Evolutionary conservation across 768 basidiomycete species (phyloP).

Genomic region (Lentinula raphanica): DNA sequence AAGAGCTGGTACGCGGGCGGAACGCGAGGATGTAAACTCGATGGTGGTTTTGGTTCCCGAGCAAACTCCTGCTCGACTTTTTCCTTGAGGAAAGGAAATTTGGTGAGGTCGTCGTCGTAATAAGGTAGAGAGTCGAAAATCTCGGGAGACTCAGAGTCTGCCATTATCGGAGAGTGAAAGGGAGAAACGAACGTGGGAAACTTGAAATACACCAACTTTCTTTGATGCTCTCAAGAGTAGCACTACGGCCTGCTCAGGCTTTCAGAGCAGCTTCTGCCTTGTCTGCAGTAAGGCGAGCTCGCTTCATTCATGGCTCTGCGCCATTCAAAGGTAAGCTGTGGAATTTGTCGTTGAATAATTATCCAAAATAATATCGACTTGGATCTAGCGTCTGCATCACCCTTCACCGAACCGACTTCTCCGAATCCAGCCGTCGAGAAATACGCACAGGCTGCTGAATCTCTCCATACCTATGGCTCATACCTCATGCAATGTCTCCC

Average conservation of each 20-base stretch:
- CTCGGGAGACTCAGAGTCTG: conserved; percentile 17
- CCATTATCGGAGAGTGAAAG: conserved; percentile 18
- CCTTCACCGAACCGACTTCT: conserved; percentile 87
- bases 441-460: conserved; percentile 68
- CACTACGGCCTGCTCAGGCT: conserved; percentile 36
- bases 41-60: conserved; percentile 58
- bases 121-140: conserved; percentile 89
- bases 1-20: conserved; percentile 65
- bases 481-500: conserved; percentile 92
- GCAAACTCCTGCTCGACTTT: conserved; percentile 76
- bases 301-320: conserved; percentile 44
- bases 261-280: conserved; percentile 35
- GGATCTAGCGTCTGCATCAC: conserved; percentile 56
- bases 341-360: too few species aligned
- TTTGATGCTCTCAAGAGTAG: conserved; percentile 38
- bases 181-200: conserved; percentile 15
- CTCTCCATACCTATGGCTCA: conserved; percentile 87
- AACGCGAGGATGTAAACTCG: conserved; percentile 62
- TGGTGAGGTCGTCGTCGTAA: conserved; percentile 89
- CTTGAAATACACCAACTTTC: conserved; percentile 9
- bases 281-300: conserved; percentile 17
- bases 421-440: conserved; percentile 75
- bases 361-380: neutral
- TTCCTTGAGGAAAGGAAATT: conserved; percentile 61
- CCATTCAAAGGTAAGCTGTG: conserved; percentile 46